Base-by-base conservation (phyloP, 1,284 basidiomycete genomes). In the Malassezia furfur region DNA sequence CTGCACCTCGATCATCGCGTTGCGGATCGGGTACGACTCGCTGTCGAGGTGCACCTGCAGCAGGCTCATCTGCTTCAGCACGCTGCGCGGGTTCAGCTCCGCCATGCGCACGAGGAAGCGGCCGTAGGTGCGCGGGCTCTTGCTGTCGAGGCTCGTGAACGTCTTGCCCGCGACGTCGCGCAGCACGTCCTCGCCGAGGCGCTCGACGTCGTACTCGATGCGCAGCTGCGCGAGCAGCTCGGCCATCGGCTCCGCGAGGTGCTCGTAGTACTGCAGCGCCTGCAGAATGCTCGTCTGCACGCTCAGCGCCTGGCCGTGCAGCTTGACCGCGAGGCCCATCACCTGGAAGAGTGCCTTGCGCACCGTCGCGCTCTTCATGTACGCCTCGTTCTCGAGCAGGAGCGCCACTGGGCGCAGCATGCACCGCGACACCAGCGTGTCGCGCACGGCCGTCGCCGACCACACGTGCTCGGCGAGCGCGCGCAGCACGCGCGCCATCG, bases 11-110 rank as follows among this genome's bases (percentile, higher is more conserved):
- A 75, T 55, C 47, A 76, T 60, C 10, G 73, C 67, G 39, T 70
- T 88, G 35, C 94, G 87, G 84, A 98, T 93, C 0, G 90, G 88
- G 69, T 96, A 94, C 0, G 89, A 86, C 87, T 98, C 93, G 31
- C 87, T 90, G 70, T 98, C 93, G 32, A 96, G 79, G 69, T 96
- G 91, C 21, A 82, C 80, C 28, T 88, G 80, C 10, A 96, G 77
- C 43, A 96, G 77, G 63, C 84, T 84, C 66, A 98, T 86, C 75
- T 94, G 89, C 77, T 93, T 93, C 67, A 90, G 79, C 1, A 96
- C 84, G 4, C 85, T 78, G n/a, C 88, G 79, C 0, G 91, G 91
- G n/a, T 83, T 81, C 15, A 86, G 78, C 63, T 94, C 89, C 0
- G 86, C 83, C 54, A 91, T 83, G 55, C 82, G 82, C 47, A 88